These are phyloP conservation scores for Mrakia frigida DNA, from an alignment of 768 basidiomycete species.

Conservation along the genomic window DNA sequence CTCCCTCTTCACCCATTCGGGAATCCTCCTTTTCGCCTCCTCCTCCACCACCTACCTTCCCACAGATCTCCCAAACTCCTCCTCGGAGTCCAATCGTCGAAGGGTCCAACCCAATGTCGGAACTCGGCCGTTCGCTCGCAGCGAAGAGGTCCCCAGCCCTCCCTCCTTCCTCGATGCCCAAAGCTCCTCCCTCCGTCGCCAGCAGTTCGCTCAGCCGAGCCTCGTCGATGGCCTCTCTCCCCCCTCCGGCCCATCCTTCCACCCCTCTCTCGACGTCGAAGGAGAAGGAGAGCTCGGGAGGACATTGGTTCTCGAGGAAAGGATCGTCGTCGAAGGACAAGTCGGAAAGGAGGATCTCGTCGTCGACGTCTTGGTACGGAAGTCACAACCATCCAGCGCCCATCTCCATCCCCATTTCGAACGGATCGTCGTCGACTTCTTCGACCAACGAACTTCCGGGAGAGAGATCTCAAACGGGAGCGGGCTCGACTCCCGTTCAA, in stretches of 20 bases:
- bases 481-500: background rate
- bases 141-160: background rate
- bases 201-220: constrained; percentile 1
- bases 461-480: background rate
- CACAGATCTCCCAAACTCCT: background rate
- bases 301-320: constrained; percentile 33
- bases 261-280: constrained; percentile 7
- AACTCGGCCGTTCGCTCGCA: background rate
- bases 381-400: background rate
- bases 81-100: background rate
- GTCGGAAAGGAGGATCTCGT: constrained; percentile 2
- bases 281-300: constrained; percentile 32
- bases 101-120: background rate
- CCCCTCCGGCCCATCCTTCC: background rate
- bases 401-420: background rate
- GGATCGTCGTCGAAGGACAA: constrained; percentile 29
- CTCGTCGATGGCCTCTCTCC: constrained; percentile 14
- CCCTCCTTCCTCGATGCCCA: constrained; percentile 23
- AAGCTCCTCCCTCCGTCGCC: constrained; percentile 3
- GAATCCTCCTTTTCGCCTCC: background rate
- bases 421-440: background rate
- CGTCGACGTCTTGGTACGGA: constrained; percentile 15
- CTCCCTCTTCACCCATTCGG: background rate
- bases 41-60: background rate
- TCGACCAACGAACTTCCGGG: background rate